Conservation (phyloP, 306 rosid genomes). For the Quercus engelmannii region DNA sequence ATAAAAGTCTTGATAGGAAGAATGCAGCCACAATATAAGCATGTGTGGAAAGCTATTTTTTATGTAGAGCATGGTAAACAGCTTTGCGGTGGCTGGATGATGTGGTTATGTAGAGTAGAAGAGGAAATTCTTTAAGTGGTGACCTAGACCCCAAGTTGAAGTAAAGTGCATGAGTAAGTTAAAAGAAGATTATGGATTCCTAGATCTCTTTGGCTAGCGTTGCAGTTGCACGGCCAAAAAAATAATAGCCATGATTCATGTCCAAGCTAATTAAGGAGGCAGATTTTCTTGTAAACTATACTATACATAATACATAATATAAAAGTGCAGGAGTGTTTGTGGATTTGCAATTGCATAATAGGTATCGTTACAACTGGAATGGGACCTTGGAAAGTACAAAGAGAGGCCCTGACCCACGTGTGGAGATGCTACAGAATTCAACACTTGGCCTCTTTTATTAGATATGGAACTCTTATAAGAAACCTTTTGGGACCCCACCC, state of each 20-base stretch:
- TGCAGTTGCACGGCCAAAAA: conserved; percentile 15
- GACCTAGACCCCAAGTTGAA: not conserved
- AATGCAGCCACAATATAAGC: not conserved
- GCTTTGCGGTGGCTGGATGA: conserved; percentile 1
- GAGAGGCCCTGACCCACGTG: conserved; percentile 53
- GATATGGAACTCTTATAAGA: conserved; percentile 17
- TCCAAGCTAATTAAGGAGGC: conserved; percentile 28
- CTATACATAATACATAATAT: not conserved
- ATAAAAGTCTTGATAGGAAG: no score
- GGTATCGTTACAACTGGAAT: conserved; percentile 42
- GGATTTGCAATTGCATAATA: conserved; percentile 2
- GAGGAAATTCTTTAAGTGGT: not conserved
- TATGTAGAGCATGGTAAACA: not conserved
- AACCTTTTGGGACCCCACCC: conserved; percentile 28
- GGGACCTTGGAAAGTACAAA: conserved; percentile 53
- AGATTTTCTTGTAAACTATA: conserved; percentile 37
- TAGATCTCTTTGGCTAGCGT: conserved; percentile 27
- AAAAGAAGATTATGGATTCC: conserved; percentile 27
- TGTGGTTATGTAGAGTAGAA: not conserved
- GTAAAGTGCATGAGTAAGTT: conserved; percentile 35
- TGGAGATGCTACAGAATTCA: conserved; percentile 35
- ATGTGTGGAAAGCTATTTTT: not conserved
- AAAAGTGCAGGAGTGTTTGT: conserved; percentile 23
- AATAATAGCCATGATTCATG: conserved; percentile 43
- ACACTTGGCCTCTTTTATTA: conserved; percentile 31